Evolutionary conservation across 2,329 filamentous ascomycete genomes (phyloP), one percentile per base, ranked within the genome.

Genomic region (Phaeosphaeria sp.): DNA sequence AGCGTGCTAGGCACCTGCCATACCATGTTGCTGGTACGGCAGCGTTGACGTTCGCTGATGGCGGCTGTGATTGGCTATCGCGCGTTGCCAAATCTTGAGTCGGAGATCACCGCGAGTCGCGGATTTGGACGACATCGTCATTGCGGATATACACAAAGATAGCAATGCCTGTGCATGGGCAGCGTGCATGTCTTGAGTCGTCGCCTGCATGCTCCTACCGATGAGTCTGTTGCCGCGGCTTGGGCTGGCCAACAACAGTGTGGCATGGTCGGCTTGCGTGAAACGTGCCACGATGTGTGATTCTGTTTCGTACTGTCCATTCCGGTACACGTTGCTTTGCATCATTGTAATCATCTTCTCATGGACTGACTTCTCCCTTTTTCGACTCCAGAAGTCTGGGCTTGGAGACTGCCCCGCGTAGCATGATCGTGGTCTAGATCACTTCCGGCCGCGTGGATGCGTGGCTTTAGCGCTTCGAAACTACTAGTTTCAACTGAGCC

Each of bases 21-120:
- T 20, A 44, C 42, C 42, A 44, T 44, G 21, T 44, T 21, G 11
- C 18, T 44, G 42, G 42, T 36, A 36, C 13, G 30, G 9, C 9
- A 36, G 30, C 41, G 20, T 43, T 43, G 41, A 43, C 41, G 41
- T 43, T 43, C 30, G 30, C 30, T 36, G 30, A 11, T 18, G 3
- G 30, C 7, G 22, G 21, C 18, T 27, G 22, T 33, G 15, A 51
- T 51, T 51, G 49, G 49, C 21, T 43, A 21, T 25, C 21, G 49
- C 49, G 21, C 17, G 9, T n/a, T 20, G 11, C 42, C 10, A 30
- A 18, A 10, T 36, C 18, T 18, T 43, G 20, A 18, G 36, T 27
- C 49, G 49, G 49, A 51, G 49, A 50, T 43, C 18, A 39, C 49
- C 49, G 49, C 33, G 49, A 41, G 23, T 21, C 13, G 18, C 49